Evolutionary conservation across 2,329 filamentous ascomycete genomes (phyloP).

Genomic region (Clonostachys solani): DNA sequence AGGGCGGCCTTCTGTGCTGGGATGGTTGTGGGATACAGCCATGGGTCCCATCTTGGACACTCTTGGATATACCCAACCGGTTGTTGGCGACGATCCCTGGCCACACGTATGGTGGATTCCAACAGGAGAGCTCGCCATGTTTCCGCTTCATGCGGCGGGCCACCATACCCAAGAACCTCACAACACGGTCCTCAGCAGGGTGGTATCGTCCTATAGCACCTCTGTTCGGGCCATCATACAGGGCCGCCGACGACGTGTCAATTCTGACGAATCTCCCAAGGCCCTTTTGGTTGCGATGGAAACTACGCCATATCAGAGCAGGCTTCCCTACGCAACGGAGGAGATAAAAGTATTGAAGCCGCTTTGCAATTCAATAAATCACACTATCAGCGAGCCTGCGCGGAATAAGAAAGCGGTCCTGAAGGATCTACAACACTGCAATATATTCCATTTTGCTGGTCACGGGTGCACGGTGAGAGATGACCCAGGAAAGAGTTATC

Average conservation of each 20-base stretch:
- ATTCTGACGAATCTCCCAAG: no score
- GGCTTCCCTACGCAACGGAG: not conserved
- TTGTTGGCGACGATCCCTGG: not conserved
- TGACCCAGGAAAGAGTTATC: not conserved
- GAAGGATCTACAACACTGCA: not conserved
- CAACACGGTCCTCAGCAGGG: not conserved
- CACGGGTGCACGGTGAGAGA: not conserved
- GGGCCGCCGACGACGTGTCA: not conserved
- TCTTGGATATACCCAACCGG: not conserved
- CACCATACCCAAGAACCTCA: not conserved
- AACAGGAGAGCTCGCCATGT: not conserved
- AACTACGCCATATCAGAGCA: no score
- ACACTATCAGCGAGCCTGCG: no score
- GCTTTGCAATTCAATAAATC: no score
- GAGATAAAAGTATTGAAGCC: no score
- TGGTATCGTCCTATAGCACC: not conserved
- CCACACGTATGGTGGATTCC: not conserved
- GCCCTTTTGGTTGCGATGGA: not conserved
- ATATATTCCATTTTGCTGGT: not conserved
- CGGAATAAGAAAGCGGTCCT: not conserved
- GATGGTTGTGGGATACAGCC: not conserved
- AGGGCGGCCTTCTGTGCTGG: no score
- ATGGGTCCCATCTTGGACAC: not conserved
- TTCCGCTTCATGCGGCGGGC: not conserved
- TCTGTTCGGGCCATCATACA: not conserved